Conservation (phyloP, 805 yeast genomes). For the Lipomyces orientalis region DNA sequence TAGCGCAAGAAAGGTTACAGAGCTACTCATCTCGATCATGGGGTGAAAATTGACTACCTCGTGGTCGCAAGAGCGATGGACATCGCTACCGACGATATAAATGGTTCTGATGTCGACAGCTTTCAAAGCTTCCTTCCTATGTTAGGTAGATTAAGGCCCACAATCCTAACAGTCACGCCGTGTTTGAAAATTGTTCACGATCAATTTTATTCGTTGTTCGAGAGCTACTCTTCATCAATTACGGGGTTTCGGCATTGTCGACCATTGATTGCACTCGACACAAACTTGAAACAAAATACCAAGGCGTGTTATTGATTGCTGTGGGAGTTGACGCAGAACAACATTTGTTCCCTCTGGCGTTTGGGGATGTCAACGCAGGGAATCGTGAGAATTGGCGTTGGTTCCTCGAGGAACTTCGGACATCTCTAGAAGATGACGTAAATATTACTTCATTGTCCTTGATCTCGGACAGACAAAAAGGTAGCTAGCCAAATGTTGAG, state of each 20-base stretch:
- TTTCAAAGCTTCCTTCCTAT: not conserved
- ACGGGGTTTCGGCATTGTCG: not conserved
- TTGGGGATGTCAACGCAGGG: slow-evolving; percentile 1
- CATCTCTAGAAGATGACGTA: not conserved
- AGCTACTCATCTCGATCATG: slow-evolving; percentile 1
- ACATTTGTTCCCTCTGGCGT: not conserved
- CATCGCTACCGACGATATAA: not conserved
- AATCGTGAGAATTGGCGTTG: not conserved
- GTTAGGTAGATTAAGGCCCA: not conserved
- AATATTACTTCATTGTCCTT: not conserved
- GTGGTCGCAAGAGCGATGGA: not conserved
- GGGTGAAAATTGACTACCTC: slow-evolving; percentile 1
- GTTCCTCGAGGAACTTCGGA: not conserved
- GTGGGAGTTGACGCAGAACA: not conserved
- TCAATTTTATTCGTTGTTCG: not conserved
- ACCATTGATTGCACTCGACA: not conserved
- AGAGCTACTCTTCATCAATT: not conserved
- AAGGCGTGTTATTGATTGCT: not conserved
- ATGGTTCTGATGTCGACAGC: slow-evolving; percentile 3
- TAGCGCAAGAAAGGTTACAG: too few species aligned
- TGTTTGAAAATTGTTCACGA: not conserved
- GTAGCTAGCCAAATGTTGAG: not conserved
- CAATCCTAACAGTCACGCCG: not conserved
- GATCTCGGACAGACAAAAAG: not conserved
- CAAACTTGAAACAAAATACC: not conserved